phyloP scores from a whole-genome alignment of 2,329 filamentous ascomycete genomes.

The Triangularia verruculosa region DNA sequence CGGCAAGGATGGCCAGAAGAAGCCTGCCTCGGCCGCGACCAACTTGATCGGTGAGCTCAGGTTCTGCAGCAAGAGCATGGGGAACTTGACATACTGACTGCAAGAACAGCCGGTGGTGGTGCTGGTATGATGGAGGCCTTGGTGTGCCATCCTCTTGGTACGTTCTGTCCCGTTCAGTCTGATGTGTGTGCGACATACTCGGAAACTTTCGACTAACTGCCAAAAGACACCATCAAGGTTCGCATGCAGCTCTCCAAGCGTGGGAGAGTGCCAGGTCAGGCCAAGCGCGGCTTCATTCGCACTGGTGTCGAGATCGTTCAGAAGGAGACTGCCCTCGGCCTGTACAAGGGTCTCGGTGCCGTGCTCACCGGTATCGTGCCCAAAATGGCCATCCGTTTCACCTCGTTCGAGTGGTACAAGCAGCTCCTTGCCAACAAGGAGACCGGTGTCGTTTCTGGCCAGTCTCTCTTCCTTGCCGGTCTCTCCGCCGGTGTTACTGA shows the following conservation, averaged over 20 bases:
- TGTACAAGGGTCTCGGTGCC: slow-evolving; percentile 98
- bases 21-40: slow-evolving; percentile 79
- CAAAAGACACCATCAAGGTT: slow-evolving; percentile 83
- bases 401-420: slow-evolving; percentile 96
- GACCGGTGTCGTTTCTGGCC: slow-evolving; percentile 65
- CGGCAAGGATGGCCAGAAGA: slow-evolving; percentile 60
- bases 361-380: slow-evolving; percentile 95
- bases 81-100: slow-evolving; percentile 22
- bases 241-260: slow-evolving; percentile 96
- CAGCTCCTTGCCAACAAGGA: slow-evolving; percentile 67
- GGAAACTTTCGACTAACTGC: slow-evolving; percentile 3
- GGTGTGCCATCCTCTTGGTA: slow-evolving; percentile 89
- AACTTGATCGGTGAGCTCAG: slow-evolving; percentile 78
- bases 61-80: slow-evolving; percentile 6
- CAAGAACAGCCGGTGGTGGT: slow-evolving; percentile 74
- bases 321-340: slow-evolving; percentile 83
- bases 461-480: slow-evolving; percentile 69
- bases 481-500: slow-evolving; percentile 92
- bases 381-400: slow-evolving; percentile 99
- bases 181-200: not conserved
- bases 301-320: slow-evolving; percentile 85
- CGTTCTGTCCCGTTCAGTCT: slow-evolving; percentile 25
- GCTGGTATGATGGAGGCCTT: slow-evolving; percentile 99
- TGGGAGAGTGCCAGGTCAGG: slow-evolving; percentile 76
- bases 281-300: slow-evolving; percentile 80